Conservation (phyloP, 805 yeast genomes). For the Schizosaccharomyces osmophilus region DNA sequence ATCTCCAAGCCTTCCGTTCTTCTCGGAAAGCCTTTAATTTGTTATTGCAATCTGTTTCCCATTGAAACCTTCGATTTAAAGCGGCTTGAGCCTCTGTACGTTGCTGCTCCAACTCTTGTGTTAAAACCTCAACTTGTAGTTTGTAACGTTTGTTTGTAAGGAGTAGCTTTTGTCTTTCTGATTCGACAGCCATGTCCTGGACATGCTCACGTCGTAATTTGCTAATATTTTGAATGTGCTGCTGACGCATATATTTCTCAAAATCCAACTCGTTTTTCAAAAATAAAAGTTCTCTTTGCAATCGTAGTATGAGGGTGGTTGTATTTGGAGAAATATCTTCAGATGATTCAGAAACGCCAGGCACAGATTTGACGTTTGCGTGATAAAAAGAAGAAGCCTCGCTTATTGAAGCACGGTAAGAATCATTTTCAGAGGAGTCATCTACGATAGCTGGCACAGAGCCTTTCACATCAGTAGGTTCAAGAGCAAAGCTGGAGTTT, state of each 20-base stretch:
- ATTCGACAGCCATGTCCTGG: conserved; percentile 11
- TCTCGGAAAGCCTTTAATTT: conserved; percentile 14
- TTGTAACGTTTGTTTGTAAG: conserved; percentile 13
- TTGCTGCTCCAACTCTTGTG: conserved; percentile 12
- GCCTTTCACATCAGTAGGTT: neutral
- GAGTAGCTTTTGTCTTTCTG: conserved; percentile 12
- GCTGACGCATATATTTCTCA: conserved; percentile 26
- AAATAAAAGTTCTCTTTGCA: conserved; percentile 32
- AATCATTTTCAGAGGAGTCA: neutral
- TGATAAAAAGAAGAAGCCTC: neutral
- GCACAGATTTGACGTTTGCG: neutral
- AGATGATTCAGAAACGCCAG: neutral
- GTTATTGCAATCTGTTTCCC: conserved; percentile 14
- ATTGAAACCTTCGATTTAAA: conserved; percentile 16
- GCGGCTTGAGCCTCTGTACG: conserved; percentile 14
- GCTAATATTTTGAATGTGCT: conserved; percentile 19
- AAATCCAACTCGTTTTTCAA: conserved; percentile 38
- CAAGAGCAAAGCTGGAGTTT: neutral
- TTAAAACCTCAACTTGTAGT: conserved; percentile 10
- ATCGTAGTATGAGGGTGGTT: conserved; percentile 5
- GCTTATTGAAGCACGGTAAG: neutral
- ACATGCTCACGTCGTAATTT: conserved; percentile 14
- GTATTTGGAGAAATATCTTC: neutral
- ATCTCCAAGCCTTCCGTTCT: conserved; percentile 9
- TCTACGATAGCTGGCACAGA: neutral